Evolutionary conservation across 2,329 filamentous ascomycete species (phyloP).

Genomic region (Trichoderma aggressivum): DNA sequence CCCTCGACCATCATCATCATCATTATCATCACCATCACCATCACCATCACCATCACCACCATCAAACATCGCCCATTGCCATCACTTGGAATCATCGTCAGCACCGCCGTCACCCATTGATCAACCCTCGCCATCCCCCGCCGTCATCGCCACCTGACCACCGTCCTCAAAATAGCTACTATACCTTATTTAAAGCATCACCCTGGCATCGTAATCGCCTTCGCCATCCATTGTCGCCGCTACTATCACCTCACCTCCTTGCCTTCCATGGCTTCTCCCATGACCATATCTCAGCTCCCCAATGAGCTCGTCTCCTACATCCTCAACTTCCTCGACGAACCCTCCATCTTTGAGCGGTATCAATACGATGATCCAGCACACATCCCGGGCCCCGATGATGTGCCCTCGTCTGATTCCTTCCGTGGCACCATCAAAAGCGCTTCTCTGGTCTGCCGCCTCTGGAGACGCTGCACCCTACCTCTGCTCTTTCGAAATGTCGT

Average conservation of each 20-base stretch:
- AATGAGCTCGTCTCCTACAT: conserved; percentile 60
- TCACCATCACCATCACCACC: neutral
- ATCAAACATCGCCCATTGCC: neutral
- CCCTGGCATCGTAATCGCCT: neutral
- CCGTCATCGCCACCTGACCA: neutral
- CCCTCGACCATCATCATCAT: neutral
- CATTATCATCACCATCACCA: too few species aligned
- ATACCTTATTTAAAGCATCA: neutral
- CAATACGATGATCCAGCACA: conserved; percentile 49
- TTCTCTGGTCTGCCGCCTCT: conserved; percentile 51
- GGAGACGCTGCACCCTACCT: conserved; percentile 51
- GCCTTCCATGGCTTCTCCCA: neutral
- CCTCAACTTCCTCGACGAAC: conserved; percentile 50
- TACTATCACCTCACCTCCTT: neutral
- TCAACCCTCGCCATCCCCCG: neutral
- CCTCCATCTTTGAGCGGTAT: conserved; percentile 46
- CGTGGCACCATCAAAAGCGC: conserved; percentile 51
- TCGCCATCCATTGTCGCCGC: neutral
- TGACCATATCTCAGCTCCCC: conserved; percentile 43
- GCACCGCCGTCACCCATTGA: neutral
- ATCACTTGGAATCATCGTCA: neutral
- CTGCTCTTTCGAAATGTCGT: conserved; percentile 55
- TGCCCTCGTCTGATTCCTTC: conserved; percentile 18
- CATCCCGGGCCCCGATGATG: conserved; percentile 22
- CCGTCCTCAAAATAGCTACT: neutral